Conservation (phyloP, 176 grass and related monocot genomes). For the Avena eriantha region DNA sequence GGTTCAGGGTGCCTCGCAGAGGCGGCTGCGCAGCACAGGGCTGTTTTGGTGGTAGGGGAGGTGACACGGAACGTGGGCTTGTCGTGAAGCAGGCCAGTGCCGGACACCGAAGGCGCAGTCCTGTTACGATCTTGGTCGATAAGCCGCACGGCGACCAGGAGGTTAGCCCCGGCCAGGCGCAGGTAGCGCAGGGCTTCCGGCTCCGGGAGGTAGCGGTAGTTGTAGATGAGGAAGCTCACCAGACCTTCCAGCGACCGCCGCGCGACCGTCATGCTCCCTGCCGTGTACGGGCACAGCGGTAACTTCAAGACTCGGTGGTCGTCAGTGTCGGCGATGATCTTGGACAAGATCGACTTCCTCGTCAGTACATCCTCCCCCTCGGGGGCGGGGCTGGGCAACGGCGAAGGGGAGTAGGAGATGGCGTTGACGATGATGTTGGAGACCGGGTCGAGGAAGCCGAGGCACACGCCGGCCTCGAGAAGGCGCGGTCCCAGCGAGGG, state of each 20-base stretch:
- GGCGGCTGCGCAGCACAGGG: background rate
- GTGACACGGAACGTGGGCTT: background rate
- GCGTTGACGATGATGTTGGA: constrained; percentile 34
- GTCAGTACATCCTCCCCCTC: background rate
- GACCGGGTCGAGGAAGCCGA: background rate
- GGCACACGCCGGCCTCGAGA: constrained; percentile 1
- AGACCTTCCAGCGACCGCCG: constrained; percentile 23
- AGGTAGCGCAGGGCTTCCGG: background rate
- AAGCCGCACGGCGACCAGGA: background rate
- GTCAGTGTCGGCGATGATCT: background rate
- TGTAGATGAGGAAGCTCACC: background rate
- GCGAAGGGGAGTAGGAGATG: background rate
- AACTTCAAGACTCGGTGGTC: background rate
- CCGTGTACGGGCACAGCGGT: background rate
- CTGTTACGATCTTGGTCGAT: background rate
- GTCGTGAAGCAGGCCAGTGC: background rate
- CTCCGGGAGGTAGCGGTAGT: background rate
- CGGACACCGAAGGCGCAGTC: background rate
- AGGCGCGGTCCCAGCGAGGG: background rate
- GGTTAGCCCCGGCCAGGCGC: background rate
- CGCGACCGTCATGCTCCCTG: background rate
- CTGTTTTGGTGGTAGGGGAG: background rate
- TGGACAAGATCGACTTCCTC: background rate
- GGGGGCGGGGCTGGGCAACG: background rate
- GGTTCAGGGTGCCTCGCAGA: background rate